Evolutionary conservation across 345 rosid species (phyloP), one percentile per base, ranked within the genome.

Genomic region (Tarenaya hassleriana): DNA sequence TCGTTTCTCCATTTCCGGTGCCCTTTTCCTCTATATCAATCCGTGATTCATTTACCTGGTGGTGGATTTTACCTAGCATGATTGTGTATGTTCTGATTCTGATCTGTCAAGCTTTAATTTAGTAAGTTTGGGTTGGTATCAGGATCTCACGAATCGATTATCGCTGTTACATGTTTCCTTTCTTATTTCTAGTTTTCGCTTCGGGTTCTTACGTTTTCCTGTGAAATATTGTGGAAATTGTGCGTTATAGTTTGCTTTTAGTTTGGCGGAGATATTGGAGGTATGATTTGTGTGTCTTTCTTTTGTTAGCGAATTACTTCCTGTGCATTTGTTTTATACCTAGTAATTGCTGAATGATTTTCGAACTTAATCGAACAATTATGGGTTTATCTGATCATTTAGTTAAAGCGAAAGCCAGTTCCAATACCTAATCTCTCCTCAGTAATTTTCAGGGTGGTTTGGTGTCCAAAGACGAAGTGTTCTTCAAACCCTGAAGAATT

Each of bases 401-500:
- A 42, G 68, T 47, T 64, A 50, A 34, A 50, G 21, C 3, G 5
- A 17, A 47, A 52, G 43, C 8, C 51, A 43, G 27, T 38, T 9
- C 46, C 2, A 37, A 21, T 37, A 24, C 46, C 10, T 44, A 31
- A 16, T 45, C 3, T 52, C 52, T 19, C 44, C 13, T 42, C 10
- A 4, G 5, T 49, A 13, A 21, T 50, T 37, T 19, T 19, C 27
- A 41, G 42, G 50, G 50, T 41, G 42, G 41, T 44, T 52, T 37
- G 13, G 7, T 37, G 21, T 12, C 47, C 14, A 7, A 34, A n/a
- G 11, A 15, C 10, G 7, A 50, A 49, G 32, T 24, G 47, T 60
- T 41, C 27, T 4, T 50, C 27, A 10, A 48, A 49, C 61, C 61
- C 60, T 39, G 58, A 58, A 61, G 69, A 69, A 39, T 54, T 61